Conservation (phyloP, 345 rosid genomes). For the Orychophragmus violaceus region DNA sequence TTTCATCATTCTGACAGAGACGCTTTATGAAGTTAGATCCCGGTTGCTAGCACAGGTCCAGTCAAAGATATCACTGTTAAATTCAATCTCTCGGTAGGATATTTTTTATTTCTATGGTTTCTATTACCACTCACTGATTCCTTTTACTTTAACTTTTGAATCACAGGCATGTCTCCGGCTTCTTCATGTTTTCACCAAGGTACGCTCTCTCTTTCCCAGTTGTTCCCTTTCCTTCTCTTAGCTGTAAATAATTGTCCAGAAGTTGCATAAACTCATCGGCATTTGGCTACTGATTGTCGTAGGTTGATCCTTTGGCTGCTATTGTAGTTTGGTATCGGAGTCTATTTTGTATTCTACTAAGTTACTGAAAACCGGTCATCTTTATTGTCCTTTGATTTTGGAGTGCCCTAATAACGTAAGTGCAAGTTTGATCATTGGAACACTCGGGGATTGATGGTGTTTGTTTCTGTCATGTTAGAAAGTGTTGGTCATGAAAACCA, state of each 20-base stretch:
- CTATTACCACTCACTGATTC: not conserved
- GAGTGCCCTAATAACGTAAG: not conserved
- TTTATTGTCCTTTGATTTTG: not conserved
- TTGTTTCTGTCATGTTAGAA: too few relatives aligned
- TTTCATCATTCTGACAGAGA: too few relatives aligned
- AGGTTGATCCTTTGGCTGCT: too few relatives aligned
- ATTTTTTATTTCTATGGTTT: slow-evolving; percentile 13
- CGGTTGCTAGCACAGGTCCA: too few relatives aligned
- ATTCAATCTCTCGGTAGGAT: too few relatives aligned
- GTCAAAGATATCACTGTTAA: too few relatives aligned
- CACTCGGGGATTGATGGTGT: too few relatives aligned
- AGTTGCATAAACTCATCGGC: not conserved
- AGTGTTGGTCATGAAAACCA: not conserved
- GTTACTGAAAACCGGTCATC: not conserved
- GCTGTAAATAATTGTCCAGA: not conserved
- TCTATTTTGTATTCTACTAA: not conserved
- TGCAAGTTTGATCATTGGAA: too few relatives aligned
- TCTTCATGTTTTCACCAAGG: slow-evolving; percentile 97
- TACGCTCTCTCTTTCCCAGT: slow-evolving; percentile 25
- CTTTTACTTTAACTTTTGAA: not conserved
- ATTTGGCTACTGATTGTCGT: too few relatives aligned
- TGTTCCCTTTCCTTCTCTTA: not conserved
- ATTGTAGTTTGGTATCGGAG: not conserved
- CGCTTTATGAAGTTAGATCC: too few relatives aligned
- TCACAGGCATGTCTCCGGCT: slow-evolving; percentile 85